Evolutionary conservation across 83 land plant genomes (phyloP).

Genomic region (Picea abies): DNA sequence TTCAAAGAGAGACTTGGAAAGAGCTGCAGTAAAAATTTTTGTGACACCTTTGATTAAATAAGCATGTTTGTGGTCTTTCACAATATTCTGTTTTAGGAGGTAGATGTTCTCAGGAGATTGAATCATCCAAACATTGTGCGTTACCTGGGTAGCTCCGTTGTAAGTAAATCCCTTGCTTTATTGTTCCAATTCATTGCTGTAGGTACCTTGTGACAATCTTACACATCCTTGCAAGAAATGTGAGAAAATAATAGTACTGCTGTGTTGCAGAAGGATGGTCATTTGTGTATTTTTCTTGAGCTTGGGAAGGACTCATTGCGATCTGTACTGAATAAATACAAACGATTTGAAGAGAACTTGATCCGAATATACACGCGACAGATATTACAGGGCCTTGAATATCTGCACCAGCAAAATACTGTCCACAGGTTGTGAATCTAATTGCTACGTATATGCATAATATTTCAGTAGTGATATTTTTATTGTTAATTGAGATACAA

Average conservation of each 20-base stretch:
- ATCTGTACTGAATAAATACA: constrained; percentile 31
- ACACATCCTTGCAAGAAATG: background rate
- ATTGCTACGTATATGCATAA: background rate
- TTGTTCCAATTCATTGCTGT: background rate
- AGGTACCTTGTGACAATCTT: background rate
- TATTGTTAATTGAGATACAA: background rate
- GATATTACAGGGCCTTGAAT: constrained; percentile 49
- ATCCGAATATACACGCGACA: constrained; percentile 55
- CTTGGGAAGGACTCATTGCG: constrained; percentile 49
- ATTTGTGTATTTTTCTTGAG: constrained; percentile 53
- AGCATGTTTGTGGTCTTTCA: background rate
- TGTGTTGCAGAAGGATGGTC: constrained; percentile 40
- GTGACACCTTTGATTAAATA: background rate
- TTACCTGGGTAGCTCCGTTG: constrained; percentile 42
- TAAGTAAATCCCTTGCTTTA: constrained; percentile 23
- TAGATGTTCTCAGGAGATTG: constrained; percentile 43
- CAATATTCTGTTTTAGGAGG: constrained; percentile 32
- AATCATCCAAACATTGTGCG: constrained; percentile 59
- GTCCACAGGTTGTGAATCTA: constrained; percentile 41
- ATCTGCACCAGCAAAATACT: constrained; percentile 46
- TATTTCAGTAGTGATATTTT: background rate
- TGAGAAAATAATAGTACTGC: background rate
- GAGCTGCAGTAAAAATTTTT: background rate
- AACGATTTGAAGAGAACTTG: constrained; percentile 40
- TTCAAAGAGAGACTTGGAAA: background rate